Conservation (phyloP, 345 rosid genomes). For the Hibiscus trionum region DNA sequence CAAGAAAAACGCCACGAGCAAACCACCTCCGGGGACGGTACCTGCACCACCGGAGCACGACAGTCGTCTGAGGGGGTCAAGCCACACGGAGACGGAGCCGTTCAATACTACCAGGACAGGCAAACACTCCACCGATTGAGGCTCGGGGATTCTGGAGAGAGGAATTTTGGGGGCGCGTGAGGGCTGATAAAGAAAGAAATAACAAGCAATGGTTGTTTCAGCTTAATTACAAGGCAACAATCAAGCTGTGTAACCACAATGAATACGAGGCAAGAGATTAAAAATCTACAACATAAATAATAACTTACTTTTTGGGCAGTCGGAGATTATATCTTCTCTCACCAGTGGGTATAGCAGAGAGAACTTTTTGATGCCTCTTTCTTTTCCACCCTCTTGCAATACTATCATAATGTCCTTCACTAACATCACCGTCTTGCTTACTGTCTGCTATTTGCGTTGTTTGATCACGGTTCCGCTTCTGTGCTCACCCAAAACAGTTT, state of each 20-base stretch:
- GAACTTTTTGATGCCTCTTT: conserved; percentile 61
- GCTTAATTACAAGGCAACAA: background rate
- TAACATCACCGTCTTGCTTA: conserved; percentile 52
- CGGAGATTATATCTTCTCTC: conserved; percentile 67
- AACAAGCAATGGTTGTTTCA: no score
- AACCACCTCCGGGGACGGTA: no score
- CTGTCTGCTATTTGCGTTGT: conserved; percentile 44
- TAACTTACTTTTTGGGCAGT: conserved; percentile 54
- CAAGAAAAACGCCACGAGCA: no score
- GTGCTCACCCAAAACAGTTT: no score
- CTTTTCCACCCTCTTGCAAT: conserved; percentile 44
- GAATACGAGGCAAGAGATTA: background rate
- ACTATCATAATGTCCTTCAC: conserved; percentile 67
- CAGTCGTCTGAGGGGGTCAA: no score
- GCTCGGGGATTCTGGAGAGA: no score
- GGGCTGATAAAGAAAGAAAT: no score
- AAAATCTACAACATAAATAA: background rate
- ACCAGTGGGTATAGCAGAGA: conserved; percentile 27
- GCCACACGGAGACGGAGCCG: no score
- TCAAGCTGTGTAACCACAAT: background rate
- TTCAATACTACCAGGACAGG: no score
- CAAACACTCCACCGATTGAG: no score
- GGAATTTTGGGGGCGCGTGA: no score
- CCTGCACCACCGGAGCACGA: no score
- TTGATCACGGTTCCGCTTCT: conserved; percentile 52